These are phyloP conservation scores for Aspergillus tanneri DNA, from an alignment of 2,329 filamentous ascomycete genomes.

Conservation along the genomic window DNA sequence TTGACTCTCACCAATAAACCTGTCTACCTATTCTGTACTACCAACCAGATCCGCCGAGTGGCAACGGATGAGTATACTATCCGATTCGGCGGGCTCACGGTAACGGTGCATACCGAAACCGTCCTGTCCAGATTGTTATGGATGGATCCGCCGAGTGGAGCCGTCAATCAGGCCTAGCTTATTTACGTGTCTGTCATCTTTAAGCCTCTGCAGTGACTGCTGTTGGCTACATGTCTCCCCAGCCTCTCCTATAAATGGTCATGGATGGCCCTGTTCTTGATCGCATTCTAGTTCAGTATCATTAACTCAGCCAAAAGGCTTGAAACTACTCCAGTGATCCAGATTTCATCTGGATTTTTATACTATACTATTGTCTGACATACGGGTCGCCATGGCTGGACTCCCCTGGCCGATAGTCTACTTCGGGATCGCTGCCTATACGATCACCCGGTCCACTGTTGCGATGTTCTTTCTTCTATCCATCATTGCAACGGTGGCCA, in stretches of 20 bases:
- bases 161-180: not conserved
- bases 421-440: constrained; percentile 7
- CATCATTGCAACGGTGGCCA: constrained; percentile 3
- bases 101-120: too few species aligned
- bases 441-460: constrained; percentile 8
- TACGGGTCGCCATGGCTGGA: constrained; percentile 1
- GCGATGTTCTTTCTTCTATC: constrained; percentile 5
- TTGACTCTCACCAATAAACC: too few species aligned
- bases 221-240: not conserved
- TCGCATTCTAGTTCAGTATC: too few species aligned
- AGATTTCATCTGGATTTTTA: too few species aligned
- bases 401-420: constrained; percentile 7
- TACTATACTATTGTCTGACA: not conserved
- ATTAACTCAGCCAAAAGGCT: not conserved
- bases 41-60: too few species aligned
- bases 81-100: too few species aligned
- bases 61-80: too few species aligned
- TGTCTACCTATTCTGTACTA: too few species aligned
- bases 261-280: not conserved
- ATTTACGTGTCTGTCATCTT: not conserved
- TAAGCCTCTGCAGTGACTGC: not conserved
- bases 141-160: not conserved
- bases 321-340: too few species aligned
- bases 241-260: not conserved
- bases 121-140: too few species aligned